Evolutionary conservation across 805 yeast genomes (phyloP), one percentile per base, ranked within the genome.

Genomic region (Ogataea glucozyma): DNA sequence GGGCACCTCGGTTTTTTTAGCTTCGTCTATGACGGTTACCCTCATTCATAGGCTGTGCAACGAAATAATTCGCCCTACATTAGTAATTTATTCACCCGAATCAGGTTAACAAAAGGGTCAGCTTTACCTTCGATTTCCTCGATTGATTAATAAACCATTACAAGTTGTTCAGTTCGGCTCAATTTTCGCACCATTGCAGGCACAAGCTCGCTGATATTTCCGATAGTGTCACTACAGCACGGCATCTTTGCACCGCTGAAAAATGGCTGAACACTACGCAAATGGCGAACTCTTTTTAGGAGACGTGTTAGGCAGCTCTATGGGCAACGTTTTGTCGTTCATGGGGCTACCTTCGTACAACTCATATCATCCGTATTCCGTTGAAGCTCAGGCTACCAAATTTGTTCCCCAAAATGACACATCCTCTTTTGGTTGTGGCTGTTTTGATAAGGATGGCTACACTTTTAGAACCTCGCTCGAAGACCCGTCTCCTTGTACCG

Each of bases 401-500:
- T 21, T 6, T 11, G 10, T 21, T 7, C 9, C 29, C 3, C n/a
- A 20, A 9, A 44, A 40, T 6, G 11, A 14, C 16, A 14, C 11
- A 16, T 7, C 22, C 7, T 18, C 21, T 18, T 9, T 11, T 6
- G 14, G 32, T 7, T 48, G 52, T 21, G 52, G 46, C 9, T 72
- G 76, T 44, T 52, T 49, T 19, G 68, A 66, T 45, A 51, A 50
- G 8, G 79, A 73, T 36, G 81, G 81, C 3, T 64, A 52, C 66
- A 72, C 73, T 55, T 68, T 36, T 59, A 68, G 24, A 35, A 76
- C 58, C 47, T 46, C 34, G 56, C 48, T 69, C 43, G 65, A 67
- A 16, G 83, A 78, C 49, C 67, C 75, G 32, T 66, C 83, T 1
- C 77, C 81, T 0, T 78, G 83, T 49, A 61, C 77, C 41, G 60